Percentiles rank a stretch among this genome's conserved stretches.
phyloP scores from a whole-genome alignment of 208 protist species.

The Acanthamoeba castellanii region DNA sequence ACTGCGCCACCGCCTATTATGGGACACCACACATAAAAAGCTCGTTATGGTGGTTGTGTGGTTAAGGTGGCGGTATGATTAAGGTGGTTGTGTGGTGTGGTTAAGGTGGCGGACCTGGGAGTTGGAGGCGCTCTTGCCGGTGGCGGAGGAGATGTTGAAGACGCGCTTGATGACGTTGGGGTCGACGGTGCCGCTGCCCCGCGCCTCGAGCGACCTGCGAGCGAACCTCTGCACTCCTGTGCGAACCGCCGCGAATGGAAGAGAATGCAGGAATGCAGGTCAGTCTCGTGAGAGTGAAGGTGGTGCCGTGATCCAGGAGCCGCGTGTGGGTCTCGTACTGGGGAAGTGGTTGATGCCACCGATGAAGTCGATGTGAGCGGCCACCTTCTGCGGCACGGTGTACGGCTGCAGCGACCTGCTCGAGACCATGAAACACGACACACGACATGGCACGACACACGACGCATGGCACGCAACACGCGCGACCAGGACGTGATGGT shows the following conservation, averaged over 20 bases:
- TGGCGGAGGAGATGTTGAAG: slow-evolving; percentile 8
- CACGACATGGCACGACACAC: not conserved
- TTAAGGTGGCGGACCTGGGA: not conserved
- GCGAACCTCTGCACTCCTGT: slow-evolving; percentile 9
- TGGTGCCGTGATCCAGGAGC: no score
- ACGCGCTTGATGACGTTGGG: slow-evolving; percentile 53
- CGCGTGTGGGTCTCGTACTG: not conserved
- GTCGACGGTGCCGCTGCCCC: not conserved
- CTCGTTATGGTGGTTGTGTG: not conserved
- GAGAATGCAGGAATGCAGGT: not conserved
- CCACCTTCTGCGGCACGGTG: slow-evolving; percentile 31
- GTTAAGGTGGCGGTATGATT: not conserved
- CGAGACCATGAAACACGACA: not conserved
- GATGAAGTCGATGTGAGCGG: slow-evolving; percentile 64
- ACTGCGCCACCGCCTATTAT: slow-evolving; percentile 45
- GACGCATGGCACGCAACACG: not conserved
- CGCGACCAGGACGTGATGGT: no score
- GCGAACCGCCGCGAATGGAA: not conserved
- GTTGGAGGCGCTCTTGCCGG: not conserved
- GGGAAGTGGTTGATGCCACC: slow-evolving; percentile 69
- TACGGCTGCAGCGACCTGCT: slow-evolving; percentile 50
- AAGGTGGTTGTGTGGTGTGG: not conserved
- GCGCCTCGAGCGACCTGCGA: not conserved
- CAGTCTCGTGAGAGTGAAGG: not conserved
- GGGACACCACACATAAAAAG: not conserved